A percentile compares a stretch with the other conserved stretches of the same genome.
These are phyloP conservation scores for Protomyces arabidopsidicola DNA, from an alignment of 1,139 yeast species.

Conservation along the genomic window DNA sequence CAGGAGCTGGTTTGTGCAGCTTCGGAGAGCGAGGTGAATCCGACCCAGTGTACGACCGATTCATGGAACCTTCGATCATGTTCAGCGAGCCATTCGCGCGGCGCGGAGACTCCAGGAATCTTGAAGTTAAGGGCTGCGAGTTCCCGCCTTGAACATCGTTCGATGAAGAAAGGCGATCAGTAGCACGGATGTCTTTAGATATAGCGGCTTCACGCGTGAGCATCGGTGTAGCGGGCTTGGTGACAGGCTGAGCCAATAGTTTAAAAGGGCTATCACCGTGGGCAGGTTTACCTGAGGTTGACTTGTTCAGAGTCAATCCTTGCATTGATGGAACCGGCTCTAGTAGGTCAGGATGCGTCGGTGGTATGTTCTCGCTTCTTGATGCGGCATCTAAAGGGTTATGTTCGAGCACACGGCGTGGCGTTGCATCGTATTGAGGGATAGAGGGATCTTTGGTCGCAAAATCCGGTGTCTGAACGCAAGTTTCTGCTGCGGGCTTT, in stretches of 20 bases:
- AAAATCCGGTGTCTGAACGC: too few relatives aligned
- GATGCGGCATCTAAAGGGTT: too few relatives aligned
- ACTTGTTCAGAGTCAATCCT: too few relatives aligned
- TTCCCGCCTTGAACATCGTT: not conserved
- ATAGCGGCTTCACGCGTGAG: constrained; percentile 7
- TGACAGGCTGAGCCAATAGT: too few relatives aligned
- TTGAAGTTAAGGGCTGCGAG: constrained; percentile 20
- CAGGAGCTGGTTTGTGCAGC: not conserved
- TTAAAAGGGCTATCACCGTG: too few relatives aligned
- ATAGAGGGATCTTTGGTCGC: too few relatives aligned
- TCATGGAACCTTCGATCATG: not conserved
- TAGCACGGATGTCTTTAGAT: constrained; percentile 6
- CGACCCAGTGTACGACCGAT: not conserved
- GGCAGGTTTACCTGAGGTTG: too few relatives aligned
- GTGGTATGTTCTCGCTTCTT: too few relatives aligned
- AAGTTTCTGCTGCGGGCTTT: not conserved
- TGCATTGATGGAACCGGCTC: too few relatives aligned
- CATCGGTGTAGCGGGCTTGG: not conserved
- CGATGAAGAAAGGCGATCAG: not conserved
- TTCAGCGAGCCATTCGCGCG: not conserved
- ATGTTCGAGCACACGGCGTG: too few relatives aligned
- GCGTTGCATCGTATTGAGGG: too few relatives aligned
- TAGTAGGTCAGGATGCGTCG: too few relatives aligned
- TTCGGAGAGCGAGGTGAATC: not conserved
- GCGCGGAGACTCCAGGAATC: constrained; percentile 23